These are phyloP conservation scores for Phialophora expanda DNA, from an alignment of 2,329 filamentous ascomycete genomes.

Conservation along the genomic window DNA sequence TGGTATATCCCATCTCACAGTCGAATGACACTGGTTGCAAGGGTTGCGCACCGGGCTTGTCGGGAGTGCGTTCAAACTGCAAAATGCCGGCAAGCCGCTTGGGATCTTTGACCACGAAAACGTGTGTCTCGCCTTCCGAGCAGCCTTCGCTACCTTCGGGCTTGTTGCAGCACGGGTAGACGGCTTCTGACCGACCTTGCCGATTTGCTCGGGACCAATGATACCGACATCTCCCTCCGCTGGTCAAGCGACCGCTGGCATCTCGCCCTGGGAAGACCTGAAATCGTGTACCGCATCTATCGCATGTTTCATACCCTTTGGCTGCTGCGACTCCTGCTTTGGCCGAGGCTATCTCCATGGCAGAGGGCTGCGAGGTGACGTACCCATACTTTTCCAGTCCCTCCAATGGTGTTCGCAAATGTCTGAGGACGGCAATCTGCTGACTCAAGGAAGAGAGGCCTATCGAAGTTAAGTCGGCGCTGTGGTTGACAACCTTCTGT, in stretches of 20 bases:
- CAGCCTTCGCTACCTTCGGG: conserved; percentile 76
- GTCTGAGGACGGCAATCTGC: conserved; percentile 69
- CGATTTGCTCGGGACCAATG: conserved; percentile 76
- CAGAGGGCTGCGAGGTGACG: conserved; percentile 69
- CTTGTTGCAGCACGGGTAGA: conserved; percentile 80
- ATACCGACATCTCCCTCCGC: conserved; percentile 77
- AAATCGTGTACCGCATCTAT: conserved; percentile 83
- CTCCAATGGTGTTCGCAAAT: conserved; percentile 68
- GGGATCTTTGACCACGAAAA: conserved; percentile 80
- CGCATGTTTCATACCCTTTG: conserved; percentile 83
- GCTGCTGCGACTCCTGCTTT: conserved; percentile 68
- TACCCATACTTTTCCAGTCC: conserved; percentile 75
- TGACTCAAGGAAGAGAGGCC: conserved; percentile 67
- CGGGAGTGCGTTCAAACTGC: conserved; percentile 79
- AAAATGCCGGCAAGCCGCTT: conserved; percentile 77
- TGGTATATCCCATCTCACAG: conserved; percentile 97
- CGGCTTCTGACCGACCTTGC: conserved; percentile 62
- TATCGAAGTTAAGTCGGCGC: conserved; percentile 12
- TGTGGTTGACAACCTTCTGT: conserved; percentile 2
- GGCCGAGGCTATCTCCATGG: conserved; percentile 69
- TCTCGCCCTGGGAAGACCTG: conserved; percentile 89
- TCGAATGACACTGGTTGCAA: conserved; percentile 72
- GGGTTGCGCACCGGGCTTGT: conserved; percentile 52
- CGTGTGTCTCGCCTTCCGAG: conserved; percentile 71
- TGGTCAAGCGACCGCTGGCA: conserved; percentile 74